These are phyloP conservation scores for Trichoderma asperelloides DNA, from an alignment of 495 filamentous ascomycete genomes.

Conservation along the genomic window DNA sequence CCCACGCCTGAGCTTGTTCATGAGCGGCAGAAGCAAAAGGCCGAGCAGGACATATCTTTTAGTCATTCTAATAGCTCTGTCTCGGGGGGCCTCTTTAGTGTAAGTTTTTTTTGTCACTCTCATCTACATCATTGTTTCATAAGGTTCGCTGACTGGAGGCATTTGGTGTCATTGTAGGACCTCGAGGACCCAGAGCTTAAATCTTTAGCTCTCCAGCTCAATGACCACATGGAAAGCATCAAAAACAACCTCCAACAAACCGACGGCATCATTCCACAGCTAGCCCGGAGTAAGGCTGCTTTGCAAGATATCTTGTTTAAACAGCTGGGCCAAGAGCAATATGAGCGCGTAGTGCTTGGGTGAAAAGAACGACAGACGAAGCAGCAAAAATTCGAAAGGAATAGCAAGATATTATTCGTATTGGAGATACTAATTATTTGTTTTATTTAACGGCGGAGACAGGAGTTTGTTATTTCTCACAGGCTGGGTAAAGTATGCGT, in stretches of 20 bases:
- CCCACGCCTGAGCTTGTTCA: constrained; percentile 17
- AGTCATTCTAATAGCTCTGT: constrained; percentile 12
- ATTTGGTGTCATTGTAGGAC: constrained; percentile 12
- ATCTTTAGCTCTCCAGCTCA: constrained; percentile 32
- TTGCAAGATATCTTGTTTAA: constrained; percentile 30
- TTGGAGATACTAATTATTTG: too few species aligned
- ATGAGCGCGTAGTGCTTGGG: constrained; percentile 33
- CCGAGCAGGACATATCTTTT: constrained; percentile 12
- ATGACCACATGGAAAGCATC: constrained; percentile 46
- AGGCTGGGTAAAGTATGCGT: too few species aligned
- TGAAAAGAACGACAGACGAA: constrained; percentile 9
- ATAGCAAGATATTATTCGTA: too few species aligned
- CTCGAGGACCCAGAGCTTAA: constrained; percentile 26
- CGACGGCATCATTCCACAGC: constrained; percentile 33
- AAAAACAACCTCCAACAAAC: constrained; percentile 48
- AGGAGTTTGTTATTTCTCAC: too few species aligned
- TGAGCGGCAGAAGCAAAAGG: neutral
- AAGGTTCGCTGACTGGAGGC: neutral
- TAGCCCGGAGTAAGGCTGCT: constrained; percentile 35
- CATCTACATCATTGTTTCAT: too few species aligned
- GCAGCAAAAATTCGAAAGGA: too few species aligned
- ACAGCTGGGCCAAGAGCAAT: constrained; percentile 35
- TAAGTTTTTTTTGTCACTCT: constrained; percentile 10
- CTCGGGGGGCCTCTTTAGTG: constrained; percentile 23
- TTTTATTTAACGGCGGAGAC: too few species aligned